Conservation (phyloP, 768 basidiomycete species). For the Mycena capillaripes region DNA sequence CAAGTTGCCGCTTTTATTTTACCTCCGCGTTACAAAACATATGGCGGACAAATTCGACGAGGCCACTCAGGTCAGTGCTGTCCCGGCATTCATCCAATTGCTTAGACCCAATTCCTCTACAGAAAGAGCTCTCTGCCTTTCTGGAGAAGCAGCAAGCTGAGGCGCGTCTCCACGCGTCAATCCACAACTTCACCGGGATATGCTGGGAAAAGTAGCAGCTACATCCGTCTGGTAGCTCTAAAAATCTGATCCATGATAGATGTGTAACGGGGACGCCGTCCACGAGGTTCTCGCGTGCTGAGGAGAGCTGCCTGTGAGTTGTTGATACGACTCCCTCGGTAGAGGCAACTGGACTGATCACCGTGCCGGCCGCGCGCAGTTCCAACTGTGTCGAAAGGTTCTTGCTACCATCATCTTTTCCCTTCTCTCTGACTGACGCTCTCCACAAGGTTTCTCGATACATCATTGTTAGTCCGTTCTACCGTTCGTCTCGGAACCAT, state of each 20-base stretch:
- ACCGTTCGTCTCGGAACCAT: conserved; percentile 55
- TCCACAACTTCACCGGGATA: conserved; percentile 85
- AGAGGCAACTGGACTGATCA: not conserved
- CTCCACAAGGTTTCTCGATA: conserved; percentile 78
- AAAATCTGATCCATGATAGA: conserved; percentile 53
- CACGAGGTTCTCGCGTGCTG: conserved; percentile 81
- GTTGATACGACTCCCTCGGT: not conserved
- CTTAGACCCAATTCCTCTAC: conserved; percentile 30
- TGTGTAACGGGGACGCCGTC: conserved; percentile 87
- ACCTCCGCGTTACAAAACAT: conserved; percentile 24
- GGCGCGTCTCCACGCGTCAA: conserved; percentile 65
- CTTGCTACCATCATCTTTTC: not conserved
- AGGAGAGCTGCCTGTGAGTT: conserved; percentile 81
- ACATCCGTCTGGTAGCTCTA: not conserved
- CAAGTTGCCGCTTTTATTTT: too few relatives aligned
- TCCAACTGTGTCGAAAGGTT: conserved; percentile 83
- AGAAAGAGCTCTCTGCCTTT: conserved; percentile 89
- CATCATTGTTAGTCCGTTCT: conserved; percentile 16
- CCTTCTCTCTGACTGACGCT: not conserved
- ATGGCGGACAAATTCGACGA: conserved; percentile 80
- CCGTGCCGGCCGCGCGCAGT: not conserved
- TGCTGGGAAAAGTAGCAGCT: conserved; percentile 94
- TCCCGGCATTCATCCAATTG: conserved; percentile 3
- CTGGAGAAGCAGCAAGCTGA: conserved; percentile 88
- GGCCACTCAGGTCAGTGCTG: conserved; percentile 71